Evolutionary conservation across 1,284 basidiomycete genomes (phyloP), one percentile per base, ranked within the genome.

Genomic region (Fomitopsis pinicola): DNA sequence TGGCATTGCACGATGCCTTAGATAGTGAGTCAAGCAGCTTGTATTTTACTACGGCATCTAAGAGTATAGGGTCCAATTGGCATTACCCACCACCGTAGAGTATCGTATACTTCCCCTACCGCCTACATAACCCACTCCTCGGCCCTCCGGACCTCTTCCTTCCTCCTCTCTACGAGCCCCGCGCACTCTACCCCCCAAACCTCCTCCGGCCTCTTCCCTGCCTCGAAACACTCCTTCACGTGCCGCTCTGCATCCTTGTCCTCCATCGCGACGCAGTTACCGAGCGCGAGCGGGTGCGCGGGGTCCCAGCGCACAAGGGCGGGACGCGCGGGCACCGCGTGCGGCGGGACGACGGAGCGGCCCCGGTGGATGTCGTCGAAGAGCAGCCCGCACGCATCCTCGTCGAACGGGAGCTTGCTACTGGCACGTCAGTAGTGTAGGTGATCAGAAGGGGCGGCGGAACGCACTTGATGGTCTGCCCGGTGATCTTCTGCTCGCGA

Each of bases 341-440:
- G 82, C 0, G 92, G 91, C 3, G 94, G 92, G 40, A 96, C 76
- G 15, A 88, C 80, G 1, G 90, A 91, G 48, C 94, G 85, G 1
- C 93, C 92, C 30, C 89, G 83, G 72, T 92, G 80, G 15, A 97
- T 73, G 70, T 98, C 95, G 70, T 98, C 96, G 68, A 94, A 94
- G 58, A 97, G 75, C 50, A 94, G 81, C 0, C 83, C 84, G 42
- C 94, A 83, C 65, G 97, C 95, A 56, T 92, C 88, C 67, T 90
- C 87, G 64, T 89, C 87, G 50, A 97, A 82, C 0, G 91, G 85
- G 26, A 95, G 78, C 68, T 84, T 86, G 67, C 91, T 94, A 66
- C 19, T 36, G 26, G 12, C 48, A 38, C 19, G 3, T 48, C 5
- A 14, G 19, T 15, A 48, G 6, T 30, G 10, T 54, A 19, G 6